Evolutionary conservation across 768 basidiomycete genomes (phyloP).

Genomic region (Leccinum boreale): DNA sequence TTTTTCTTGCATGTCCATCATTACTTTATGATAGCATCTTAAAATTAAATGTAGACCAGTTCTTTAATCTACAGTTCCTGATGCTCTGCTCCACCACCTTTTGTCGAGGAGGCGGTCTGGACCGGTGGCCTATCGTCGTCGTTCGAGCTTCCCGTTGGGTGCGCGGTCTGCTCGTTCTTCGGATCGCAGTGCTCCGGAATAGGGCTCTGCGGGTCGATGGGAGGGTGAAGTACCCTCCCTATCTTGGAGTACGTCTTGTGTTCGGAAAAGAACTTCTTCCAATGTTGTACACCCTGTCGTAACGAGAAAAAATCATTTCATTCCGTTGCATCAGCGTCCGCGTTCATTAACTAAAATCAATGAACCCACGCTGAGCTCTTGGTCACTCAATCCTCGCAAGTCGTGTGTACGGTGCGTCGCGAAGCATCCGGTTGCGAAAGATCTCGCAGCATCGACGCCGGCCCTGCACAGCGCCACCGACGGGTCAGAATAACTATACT

Average conservation of each 20-base stretch:
- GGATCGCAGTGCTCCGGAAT: constrained; percentile 72
- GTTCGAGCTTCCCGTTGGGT: constrained; percentile 30
- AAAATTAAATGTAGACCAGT: constrained; percentile 8
- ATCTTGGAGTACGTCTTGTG: constrained; percentile 78
- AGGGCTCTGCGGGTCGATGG: constrained; percentile 75
- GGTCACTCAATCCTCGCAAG: constrained; percentile 71
- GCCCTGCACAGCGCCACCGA: constrained; percentile 45
- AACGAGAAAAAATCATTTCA: not conserved
- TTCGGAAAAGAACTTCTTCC: constrained; percentile 86
- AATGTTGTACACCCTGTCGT: constrained; percentile 69
- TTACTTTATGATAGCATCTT: constrained; percentile 16
- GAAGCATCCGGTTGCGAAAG: constrained; percentile 95
- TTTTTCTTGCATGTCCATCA: constrained; percentile 20
- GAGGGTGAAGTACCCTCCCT: constrained; percentile 70
- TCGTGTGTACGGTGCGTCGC: constrained; percentile 88
- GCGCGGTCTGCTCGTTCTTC: constrained; percentile 43
- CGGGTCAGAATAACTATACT: constrained; percentile 17
- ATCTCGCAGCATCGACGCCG: constrained; percentile 85
- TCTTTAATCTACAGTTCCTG: constrained; percentile 31
- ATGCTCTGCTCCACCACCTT: constrained; percentile 11
- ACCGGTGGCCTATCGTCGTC: constrained; percentile 27
- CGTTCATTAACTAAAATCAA: not conserved
- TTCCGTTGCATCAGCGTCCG: not conserved
- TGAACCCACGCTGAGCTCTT: constrained; percentile 63
- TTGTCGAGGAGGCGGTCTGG: constrained; percentile 14